Percentiles rank a stretch among this genome's conserved stretches.
These are phyloP conservation scores for Leucocoprinus leucothites DNA, from an alignment of 768 basidiomycete species.

Conservation along the genomic window DNA sequence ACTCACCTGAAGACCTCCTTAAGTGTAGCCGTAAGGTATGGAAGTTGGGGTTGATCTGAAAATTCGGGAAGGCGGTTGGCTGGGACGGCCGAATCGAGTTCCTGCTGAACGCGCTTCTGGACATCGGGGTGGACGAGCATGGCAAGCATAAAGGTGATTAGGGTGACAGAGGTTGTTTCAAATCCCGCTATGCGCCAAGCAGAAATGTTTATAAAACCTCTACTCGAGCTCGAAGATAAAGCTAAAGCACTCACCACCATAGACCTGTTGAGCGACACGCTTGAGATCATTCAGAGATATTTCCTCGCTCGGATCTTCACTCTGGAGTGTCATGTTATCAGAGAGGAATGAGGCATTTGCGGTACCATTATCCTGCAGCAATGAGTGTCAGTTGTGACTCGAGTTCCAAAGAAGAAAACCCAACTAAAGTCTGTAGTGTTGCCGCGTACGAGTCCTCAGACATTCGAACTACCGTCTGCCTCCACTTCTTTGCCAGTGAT, in stretches of 20 bases:
- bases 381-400: background rate
- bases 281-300: background rate
- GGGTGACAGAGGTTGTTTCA: conserved; percentile 26
- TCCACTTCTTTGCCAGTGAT: background rate
- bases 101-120: conserved; percentile 8
- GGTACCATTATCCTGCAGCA: background rate
- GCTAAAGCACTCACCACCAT: background rate
- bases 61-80: conserved; percentile 13
- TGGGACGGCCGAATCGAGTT: conserved; percentile 7
- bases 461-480: background rate
- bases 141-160: conserved; percentile 35
- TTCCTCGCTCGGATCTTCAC: background rate
- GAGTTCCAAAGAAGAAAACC: background rate
- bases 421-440: background rate
- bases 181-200: background rate
- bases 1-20: conserved; percentile 20
- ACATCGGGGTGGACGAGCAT: conserved; percentile 11
- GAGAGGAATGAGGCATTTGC: background rate
- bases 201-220: background rate
- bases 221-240: background rate
- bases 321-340: background rate
- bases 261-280: background rate
- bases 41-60: conserved; percentile 16
- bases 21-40: conserved; percentile 21
- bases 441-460: background rate